phyloP scores from a whole-genome alignment of 495 filamentous ascomycete genomes.

The Hypoxylon cercidicola region DNA sequence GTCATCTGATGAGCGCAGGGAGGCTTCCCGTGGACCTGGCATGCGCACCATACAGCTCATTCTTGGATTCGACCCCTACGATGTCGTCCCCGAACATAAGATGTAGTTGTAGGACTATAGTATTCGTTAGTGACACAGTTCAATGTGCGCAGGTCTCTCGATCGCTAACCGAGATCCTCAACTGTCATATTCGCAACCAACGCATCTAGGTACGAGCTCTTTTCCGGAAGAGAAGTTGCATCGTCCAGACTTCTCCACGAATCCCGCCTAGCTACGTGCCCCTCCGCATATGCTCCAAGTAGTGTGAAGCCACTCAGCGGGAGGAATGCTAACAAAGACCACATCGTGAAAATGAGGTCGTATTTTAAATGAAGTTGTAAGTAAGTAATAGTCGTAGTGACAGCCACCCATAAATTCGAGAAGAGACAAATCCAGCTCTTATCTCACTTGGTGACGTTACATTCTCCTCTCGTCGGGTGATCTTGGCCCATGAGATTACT shows the following conservation, averaged over 20 bases:
- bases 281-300: slow-evolving; percentile 5
- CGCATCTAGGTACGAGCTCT: slow-evolving; percentile 36
- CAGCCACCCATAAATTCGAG: neutral
- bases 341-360: slow-evolving; percentile 5
- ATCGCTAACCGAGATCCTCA: slow-evolving; percentile 42
- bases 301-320: slow-evolving; percentile 8
- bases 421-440: neutral
- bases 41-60: slow-evolving; percentile 51
- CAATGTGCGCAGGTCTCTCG: neutral
- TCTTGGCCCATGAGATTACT: slow-evolving; percentile 13
- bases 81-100: slow-evolving; percentile 58
- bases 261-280: neutral
- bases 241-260: neutral
- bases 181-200: slow-evolving; percentile 47
- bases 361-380: neutral
- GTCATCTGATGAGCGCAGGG: slow-evolving; percentile 14
- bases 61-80: slow-evolving; percentile 52
- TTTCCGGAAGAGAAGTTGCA: slow-evolving; percentile 8
- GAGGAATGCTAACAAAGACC: neutral
- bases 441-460: slow-evolving; percentile 20
- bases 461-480: slow-evolving; percentile 24
- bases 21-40: neutral
- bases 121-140: slow-evolving; percentile 1
- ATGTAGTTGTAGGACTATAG: slow-evolving; percentile 51
- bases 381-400: neutral